Percentiles rank a stretch among this genome's conserved stretches.
Conservation (phyloP, 2,329 filamentous ascomycete genomes). For the Neonectria sp. region DNA sequence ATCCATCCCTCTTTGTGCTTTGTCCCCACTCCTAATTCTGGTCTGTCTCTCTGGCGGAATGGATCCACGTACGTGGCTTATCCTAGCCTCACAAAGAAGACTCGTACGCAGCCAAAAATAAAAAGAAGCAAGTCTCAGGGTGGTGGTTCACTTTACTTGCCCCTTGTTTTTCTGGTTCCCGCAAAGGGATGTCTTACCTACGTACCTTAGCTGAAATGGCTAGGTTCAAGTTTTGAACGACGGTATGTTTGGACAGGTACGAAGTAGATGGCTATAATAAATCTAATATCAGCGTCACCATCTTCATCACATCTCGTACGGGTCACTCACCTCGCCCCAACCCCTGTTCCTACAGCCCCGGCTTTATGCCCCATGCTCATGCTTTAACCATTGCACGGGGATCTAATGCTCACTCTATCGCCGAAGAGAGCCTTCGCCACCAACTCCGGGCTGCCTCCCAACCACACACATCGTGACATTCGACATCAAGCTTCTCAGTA, state of each 20-base stretch:
- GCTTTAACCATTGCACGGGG: neutral
- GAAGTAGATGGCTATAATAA: neutral
- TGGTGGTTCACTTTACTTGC: neutral
- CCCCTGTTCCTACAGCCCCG: no score
- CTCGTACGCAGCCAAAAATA: neutral
- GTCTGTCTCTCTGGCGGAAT: neutral
- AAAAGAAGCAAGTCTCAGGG: neutral
- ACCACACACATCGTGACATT: neutral
- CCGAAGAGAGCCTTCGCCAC: neutral
- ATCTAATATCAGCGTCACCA: neutral
- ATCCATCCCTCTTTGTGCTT: neutral
- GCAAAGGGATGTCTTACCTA: neutral
- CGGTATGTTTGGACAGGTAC: neutral
- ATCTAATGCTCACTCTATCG: neutral
- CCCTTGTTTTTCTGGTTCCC: neutral
- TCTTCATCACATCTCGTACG: neutral
- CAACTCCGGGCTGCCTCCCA: neutral
- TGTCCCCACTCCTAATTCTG: neutral
- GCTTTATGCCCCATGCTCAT: no score
- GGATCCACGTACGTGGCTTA: neutral
- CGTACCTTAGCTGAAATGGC: neutral
- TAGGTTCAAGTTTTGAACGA: neutral
- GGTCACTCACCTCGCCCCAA: no score
- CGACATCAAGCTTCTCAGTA: constrained; percentile 8
- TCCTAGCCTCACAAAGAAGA: neutral